Percentiles rank a stretch among this genome's conserved stretches.
These are phyloP conservation scores for Peribolospora baueri DNA, from an alignment of 768 basidiomycete genomes.

Conservation along the genomic window DNA sequence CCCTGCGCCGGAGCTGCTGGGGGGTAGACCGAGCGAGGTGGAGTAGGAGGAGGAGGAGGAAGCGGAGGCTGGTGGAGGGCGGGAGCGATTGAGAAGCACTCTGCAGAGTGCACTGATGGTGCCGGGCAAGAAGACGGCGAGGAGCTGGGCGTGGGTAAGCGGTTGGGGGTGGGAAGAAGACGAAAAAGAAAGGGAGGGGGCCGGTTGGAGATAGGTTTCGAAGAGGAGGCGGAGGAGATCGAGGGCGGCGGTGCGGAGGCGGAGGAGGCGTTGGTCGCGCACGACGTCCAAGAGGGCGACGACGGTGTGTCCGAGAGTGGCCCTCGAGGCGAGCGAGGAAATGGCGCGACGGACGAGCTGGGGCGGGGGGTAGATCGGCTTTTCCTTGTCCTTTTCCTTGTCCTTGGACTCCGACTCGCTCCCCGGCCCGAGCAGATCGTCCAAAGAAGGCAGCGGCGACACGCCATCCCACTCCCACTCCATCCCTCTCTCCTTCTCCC, in stretches of 20 bases:
- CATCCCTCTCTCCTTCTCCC: too few relatives aligned
- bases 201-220: conserved; percentile 19
- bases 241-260: conserved; percentile 43
- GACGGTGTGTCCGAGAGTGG: conserved; percentile 46
- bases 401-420: too few relatives aligned
- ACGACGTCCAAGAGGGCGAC: conserved; percentile 41
- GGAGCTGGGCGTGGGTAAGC: conserved; percentile 19
- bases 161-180: too few relatives aligned
- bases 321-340: too few relatives aligned
- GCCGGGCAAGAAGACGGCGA: conserved; percentile 44
- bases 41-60: not conserved
- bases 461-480: too few relatives aligned
- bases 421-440: too few relatives aligned
- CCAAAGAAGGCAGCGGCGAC: too few relatives aligned
- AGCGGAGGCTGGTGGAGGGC: conserved; percentile 1
- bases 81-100: conserved; percentile 17
- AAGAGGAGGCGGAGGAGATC: conserved; percentile 34
- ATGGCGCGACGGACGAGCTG: too few relatives aligned
- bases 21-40: conserved; percentile 2
- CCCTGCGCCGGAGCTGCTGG: not conserved
- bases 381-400: too few relatives aligned
- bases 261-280: conserved; percentile 28
- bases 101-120: conserved; percentile 53
- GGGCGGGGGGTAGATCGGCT: too few relatives aligned
- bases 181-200: too few relatives aligned